phyloP scores from a whole-genome alignment of 1,284 basidiomycete species.

The Ceratobasidium sp. region DNA sequence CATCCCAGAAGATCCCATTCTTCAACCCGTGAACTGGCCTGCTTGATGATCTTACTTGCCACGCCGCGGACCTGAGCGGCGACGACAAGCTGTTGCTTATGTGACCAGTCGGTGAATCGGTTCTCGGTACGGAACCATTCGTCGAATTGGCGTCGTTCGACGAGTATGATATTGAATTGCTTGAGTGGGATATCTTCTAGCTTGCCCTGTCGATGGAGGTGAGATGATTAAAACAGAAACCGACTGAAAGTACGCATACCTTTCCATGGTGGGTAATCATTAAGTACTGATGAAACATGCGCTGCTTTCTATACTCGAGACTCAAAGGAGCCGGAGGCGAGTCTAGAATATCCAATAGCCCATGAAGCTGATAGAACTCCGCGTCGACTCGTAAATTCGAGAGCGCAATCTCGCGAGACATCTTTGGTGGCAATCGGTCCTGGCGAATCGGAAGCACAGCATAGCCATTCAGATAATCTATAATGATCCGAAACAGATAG shows the following conservation, averaged over 20 bases:
- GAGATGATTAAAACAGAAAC: background rate
- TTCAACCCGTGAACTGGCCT: slow-evolving; percentile 14
- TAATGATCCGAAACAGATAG: slow-evolving; percentile 34
- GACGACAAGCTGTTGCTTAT: slow-evolving; percentile 31
- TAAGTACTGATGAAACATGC: slow-evolving; percentile 40
- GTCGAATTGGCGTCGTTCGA: slow-evolving; percentile 43
- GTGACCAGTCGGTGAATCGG: slow-evolving; percentile 20
- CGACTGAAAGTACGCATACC: background rate
- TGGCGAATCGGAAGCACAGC: slow-evolving; percentile 26
- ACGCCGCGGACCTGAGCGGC: slow-evolving; percentile 39
- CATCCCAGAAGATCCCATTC: slow-evolving; percentile 42
- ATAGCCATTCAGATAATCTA: slow-evolving; percentile 43
- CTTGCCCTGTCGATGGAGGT: slow-evolving; percentile 8
- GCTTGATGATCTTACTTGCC: slow-evolving; percentile 28
- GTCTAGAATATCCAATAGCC: slow-evolving; percentile 32
- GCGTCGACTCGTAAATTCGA: slow-evolving; percentile 34
- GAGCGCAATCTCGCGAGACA: slow-evolving; percentile 24
- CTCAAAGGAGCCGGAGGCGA: slow-evolving; percentile 33
- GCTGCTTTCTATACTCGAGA: slow-evolving; percentile 34
- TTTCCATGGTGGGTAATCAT: slow-evolving; percentile 42
- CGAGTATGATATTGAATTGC: slow-evolving; percentile 18
- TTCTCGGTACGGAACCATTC: slow-evolving; percentile 44
- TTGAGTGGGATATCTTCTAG: slow-evolving; percentile 26
- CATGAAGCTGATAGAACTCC: slow-evolving; percentile 34
- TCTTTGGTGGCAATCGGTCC: slow-evolving; percentile 34